Evolutionary conservation across 495 filamentous ascomycete genomes (phyloP).

Genomic region (Pyrenula massariospora): DNA sequence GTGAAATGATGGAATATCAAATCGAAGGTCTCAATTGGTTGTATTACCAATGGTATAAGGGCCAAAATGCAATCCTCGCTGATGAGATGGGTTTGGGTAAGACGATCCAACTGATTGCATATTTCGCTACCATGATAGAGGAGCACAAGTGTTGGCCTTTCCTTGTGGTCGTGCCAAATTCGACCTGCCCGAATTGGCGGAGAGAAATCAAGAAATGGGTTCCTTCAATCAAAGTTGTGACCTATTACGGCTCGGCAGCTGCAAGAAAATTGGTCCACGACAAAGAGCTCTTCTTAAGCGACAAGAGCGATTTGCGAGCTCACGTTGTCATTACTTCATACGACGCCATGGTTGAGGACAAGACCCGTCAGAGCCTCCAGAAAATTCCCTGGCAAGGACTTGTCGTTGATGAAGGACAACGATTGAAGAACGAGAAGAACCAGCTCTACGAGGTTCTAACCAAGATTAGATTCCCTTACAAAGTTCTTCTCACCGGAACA

Average conservation of each 20-base stretch:
- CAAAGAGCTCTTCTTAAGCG: constrained; percentile 71
- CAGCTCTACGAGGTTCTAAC: constrained; percentile 64
- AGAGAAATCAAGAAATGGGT: constrained; percentile 94
- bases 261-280: constrained; percentile 59
- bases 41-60: constrained; percentile 75
- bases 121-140: constrained; percentile 66
- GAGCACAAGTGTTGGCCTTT: constrained; percentile 85
- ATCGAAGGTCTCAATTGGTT: constrained; percentile 93
- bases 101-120: constrained; percentile 85
- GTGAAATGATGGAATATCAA: constrained; percentile 88
- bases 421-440: constrained; percentile 86
- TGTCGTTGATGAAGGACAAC: constrained; percentile 92
- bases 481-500: constrained; percentile 77
- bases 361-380: constrained; percentile 48
- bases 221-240: constrained; percentile 72
- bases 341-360: constrained; percentile 64
- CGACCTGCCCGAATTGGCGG: constrained; percentile 93
- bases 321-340: constrained; percentile 95
- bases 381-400: constrained; percentile 73
- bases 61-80: constrained; percentile 84
- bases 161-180: constrained; percentile 83
- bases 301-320: constrained; percentile 47
- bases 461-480: constrained; percentile 62
- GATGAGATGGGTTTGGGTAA: constrained; percentile 99
- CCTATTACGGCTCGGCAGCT: constrained; percentile 68